Conservation (phyloP, 73 alveolate genomes). For the Symbiodinium natans region DNA sequence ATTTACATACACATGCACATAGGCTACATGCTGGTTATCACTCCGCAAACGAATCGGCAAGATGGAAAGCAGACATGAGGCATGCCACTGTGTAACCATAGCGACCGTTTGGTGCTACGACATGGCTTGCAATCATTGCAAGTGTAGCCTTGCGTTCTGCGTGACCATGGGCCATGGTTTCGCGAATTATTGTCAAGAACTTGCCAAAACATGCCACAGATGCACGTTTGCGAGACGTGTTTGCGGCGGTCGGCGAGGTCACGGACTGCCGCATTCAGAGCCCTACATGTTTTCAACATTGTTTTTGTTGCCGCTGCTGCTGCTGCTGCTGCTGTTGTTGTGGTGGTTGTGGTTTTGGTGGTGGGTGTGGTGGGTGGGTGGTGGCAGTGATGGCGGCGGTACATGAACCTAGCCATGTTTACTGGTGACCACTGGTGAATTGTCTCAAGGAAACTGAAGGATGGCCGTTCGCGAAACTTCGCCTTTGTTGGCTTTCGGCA, state of each 20-base stretch:
- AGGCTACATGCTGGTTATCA: too few relatives aligned
- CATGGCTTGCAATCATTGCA: too few relatives aligned
- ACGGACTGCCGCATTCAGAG: slow-evolving; percentile 97
- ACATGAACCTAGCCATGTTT: background rate
- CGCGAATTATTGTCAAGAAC: slow-evolving; percentile 97
- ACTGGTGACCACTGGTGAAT: background rate
- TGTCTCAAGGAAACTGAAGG: slow-evolving; percentile 92
- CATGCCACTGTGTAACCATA: too few relatives aligned
- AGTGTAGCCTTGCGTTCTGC: too few relatives aligned
- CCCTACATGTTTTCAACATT: background rate
- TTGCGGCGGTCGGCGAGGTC: slow-evolving; percentile 95
- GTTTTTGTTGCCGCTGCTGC: background rate
- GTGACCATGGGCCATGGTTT: slow-evolving; percentile 53
- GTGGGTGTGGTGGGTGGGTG: too few relatives aligned
- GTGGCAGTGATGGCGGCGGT: too few relatives aligned
- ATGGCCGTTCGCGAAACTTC: slow-evolving; percentile 97
- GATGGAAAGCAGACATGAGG: too few relatives aligned
- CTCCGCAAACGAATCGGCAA: too few relatives aligned
- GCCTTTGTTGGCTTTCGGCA: slow-evolving; percentile 97
- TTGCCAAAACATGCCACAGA: slow-evolving; percentile 97
- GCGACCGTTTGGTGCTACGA: too few relatives aligned
- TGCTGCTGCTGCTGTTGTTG: too few relatives aligned
- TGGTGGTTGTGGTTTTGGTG: too few relatives aligned
- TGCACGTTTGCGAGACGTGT: slow-evolving; percentile 96
- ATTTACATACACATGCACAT: too few relatives aligned